Conservation (phyloP, 495 filamentous ascomycete genomes). For the Hypoxylon cercidicola region DNA sequence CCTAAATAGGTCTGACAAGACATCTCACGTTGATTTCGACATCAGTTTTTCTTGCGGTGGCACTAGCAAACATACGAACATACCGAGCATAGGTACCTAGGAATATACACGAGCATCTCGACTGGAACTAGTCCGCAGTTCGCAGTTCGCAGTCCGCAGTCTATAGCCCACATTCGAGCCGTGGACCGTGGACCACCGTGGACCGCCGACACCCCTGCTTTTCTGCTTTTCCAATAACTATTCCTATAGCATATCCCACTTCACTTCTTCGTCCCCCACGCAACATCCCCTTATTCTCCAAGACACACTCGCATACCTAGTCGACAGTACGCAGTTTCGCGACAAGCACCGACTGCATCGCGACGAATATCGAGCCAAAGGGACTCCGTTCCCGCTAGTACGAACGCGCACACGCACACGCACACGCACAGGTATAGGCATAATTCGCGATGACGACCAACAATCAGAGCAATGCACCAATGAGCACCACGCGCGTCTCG, state of each 20-base stretch:
- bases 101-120: conserved; percentile 19
- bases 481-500: conserved; percentile 13
- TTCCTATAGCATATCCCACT: conserved; percentile 18
- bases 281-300: background rate
- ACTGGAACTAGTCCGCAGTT: conserved; percentile 5
- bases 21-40: conserved; percentile 6
- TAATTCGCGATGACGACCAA: conserved; percentile 30
- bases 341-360: conserved; percentile 5
- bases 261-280: conserved; percentile 14
- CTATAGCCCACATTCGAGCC: conserved; percentile 2
- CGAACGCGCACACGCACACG: background rate
- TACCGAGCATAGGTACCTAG: too few relatives aligned
- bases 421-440: background rate
- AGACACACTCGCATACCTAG: background rate
- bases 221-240: conserved; percentile 26
- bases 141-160: background rate
- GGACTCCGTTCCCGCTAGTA: conserved; percentile 23
- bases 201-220: conserved; percentile 19
- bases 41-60: background rate
- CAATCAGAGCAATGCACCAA: background rate
- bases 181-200: conserved; percentile 10
- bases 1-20: conserved; percentile 16
- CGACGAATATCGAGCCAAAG: conserved; percentile 7
- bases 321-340: conserved; percentile 1
- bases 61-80: conserved; percentile 9